Conservation (phyloP, 306 rosid species). For the Prunus mume region DNA sequence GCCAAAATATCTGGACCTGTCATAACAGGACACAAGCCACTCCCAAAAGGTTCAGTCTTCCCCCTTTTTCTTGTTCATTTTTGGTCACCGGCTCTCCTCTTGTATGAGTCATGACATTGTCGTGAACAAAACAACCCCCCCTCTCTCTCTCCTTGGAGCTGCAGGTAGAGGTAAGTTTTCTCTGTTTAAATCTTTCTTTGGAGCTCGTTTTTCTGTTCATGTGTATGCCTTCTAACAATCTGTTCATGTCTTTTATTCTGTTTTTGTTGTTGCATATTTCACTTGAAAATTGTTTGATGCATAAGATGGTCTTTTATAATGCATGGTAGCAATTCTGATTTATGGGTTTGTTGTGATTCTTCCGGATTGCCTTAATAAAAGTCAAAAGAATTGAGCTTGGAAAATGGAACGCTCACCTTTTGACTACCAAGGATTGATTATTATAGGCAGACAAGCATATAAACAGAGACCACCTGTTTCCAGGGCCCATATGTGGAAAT, state of each 20-base stretch:
- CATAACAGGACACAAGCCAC: background rate
- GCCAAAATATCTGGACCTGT: conserved; percentile 4
- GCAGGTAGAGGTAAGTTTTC: background rate
- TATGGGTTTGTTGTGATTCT: background rate
- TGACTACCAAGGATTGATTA: background rate
- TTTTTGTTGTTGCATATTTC: background rate
- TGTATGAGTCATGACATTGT: background rate
- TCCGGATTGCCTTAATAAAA: background rate
- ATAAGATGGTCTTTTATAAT: background rate
- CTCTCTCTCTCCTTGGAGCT: background rate
- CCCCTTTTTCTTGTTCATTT: background rate
- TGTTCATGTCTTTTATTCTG: background rate
- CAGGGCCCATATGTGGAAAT: background rate
- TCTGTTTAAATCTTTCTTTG: background rate
- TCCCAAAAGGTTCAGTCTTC: background rate
- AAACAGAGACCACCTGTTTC: background rate
- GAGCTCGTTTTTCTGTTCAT: no score
- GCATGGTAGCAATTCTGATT: background rate
- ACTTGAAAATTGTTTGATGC: background rate
- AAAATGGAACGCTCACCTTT: background rate
- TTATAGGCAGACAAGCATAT: background rate
- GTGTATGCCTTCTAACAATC: no score
- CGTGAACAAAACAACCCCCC: background rate
- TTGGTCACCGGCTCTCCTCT: background rate
- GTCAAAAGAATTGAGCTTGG: conserved; percentile 11